Evolutionary conservation across 495 filamentous ascomycete genomes (phyloP).

Genomic region (Aspergillus conjunctus): DNA sequence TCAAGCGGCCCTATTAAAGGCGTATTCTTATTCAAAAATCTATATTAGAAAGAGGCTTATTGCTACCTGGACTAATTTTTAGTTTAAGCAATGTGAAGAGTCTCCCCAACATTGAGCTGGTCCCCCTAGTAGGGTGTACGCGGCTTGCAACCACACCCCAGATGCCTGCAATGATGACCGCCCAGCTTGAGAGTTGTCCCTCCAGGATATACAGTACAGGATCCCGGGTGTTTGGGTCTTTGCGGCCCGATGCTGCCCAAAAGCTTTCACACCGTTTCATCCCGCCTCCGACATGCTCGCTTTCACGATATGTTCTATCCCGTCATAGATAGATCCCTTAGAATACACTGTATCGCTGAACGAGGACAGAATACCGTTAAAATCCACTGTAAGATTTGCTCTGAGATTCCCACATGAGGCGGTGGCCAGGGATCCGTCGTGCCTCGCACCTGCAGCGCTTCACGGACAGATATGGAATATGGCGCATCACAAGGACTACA

Average conservation of each 20-base stretch:
- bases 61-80: no score
- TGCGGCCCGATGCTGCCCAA: neutral
- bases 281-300: neutral
- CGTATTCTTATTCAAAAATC: no score
- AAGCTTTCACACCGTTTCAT: neutral
- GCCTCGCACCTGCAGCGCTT: neutral
- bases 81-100: no score
- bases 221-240: neutral
- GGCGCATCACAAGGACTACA: neutral
- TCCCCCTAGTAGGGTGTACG: no score
- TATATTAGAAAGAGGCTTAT: no score
- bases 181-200: conserved; percentile 56
- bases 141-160: no score
- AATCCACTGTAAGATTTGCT: neutral
- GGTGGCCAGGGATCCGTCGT: neutral
- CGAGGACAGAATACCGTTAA: neutral
- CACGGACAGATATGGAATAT: neutral
- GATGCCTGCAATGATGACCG: no score
- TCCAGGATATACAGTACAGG: neutral
- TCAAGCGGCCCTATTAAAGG: no score
- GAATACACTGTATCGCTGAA: neutral
- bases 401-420: neutral
- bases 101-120: no score
- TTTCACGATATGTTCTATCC: neutral
- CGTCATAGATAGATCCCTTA: neutral